Evolutionary conservation across 257 asterid species (phyloP).

Genomic region (Primulina huaijiensis): DNA sequence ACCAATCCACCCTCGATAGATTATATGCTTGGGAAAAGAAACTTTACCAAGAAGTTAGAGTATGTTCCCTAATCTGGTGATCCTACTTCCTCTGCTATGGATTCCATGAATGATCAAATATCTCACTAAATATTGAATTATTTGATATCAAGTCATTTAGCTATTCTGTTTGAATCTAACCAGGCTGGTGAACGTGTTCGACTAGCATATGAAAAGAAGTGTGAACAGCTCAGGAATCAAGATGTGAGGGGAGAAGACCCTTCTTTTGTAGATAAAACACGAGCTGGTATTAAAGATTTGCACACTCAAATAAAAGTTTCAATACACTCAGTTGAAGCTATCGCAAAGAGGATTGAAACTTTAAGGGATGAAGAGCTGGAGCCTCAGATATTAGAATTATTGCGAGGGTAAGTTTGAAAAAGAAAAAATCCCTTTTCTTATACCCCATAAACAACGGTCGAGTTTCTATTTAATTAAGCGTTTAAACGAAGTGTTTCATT

Average conservation of each 20-base stretch:
- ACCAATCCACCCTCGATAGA: constrained; percentile 87
- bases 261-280: constrained; percentile 60
- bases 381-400: constrained; percentile 81
- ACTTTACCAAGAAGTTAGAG: constrained; percentile 92
- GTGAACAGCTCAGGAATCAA: constrained; percentile 64
- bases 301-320: constrained; percentile 91
- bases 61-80: constrained; percentile 42
- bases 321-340: constrained; percentile 84
- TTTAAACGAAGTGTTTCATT: neutral
- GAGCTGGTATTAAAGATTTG: constrained; percentile 65
- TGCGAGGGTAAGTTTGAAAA: constrained; percentile 62
- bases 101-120: neutral
- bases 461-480: neutral
- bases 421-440: neutral
- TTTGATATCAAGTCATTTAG: constrained; percentile 1
- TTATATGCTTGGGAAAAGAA: constrained; percentile 94
- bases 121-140: neutral
- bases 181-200: constrained; percentile 91
- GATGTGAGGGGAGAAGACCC: constrained; percentile 80
- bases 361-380: constrained; percentile 80
- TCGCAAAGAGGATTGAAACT: constrained; percentile 86
- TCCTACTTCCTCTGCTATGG: neutral
- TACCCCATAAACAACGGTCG: neutral
- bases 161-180: constrained; percentile 13
- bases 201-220: constrained; percentile 80